Evolutionary conservation across 352 stramenopile genomes (phyloP).

Genomic region (Elongisporangium anandrum): DNA sequence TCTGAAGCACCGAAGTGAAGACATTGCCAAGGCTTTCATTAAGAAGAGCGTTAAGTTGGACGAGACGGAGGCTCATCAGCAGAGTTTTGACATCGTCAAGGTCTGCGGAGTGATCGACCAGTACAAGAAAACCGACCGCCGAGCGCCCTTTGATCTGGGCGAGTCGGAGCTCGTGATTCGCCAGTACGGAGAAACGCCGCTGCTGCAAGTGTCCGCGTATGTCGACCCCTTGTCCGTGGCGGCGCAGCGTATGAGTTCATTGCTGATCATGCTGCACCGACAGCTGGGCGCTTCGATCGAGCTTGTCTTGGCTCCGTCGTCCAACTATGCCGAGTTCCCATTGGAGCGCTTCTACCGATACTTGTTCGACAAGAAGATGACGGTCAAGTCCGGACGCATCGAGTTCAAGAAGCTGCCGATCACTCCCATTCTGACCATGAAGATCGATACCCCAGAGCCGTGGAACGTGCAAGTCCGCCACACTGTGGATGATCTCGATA

Average conservation of each 20-base stretch:
- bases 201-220: conserved; percentile 69
- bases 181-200: conserved; percentile 22
- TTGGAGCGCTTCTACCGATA: conserved; percentile 93
- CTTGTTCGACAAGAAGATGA: conserved; percentile 61
- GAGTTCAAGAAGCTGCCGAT: conserved; percentile 81
- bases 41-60: conserved; percentile 48
- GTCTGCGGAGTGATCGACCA: conserved; percentile 77
- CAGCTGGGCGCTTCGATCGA: conserved; percentile 76
- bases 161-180: conserved; percentile 30
- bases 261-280: conserved; percentile 75
- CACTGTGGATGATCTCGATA: conserved; percentile 87
- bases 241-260: conserved; percentile 83
- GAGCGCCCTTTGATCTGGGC: conserved; percentile 24
- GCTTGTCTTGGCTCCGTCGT: conserved; percentile 51
- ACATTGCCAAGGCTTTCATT: conserved; percentile 68
- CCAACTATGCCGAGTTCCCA: conserved; percentile 84
- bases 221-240: conserved; percentile 89
- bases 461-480: conserved; percentile 89
- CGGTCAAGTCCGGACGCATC: conserved; percentile 34
- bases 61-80: conserved; percentile 36
- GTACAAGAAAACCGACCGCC: conserved; percentile 52
- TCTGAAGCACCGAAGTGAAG: conserved; percentile 60
- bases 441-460: conserved; percentile 89
- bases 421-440: conserved; percentile 89
- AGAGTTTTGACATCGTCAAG: conserved; percentile 74